A percentile compares a stretch with the other conserved stretches of the same genome.
Evolutionary conservation across 2,329 filamentous ascomycete genomes (phyloP).

Genomic region (Nothophoma quercina): DNA sequence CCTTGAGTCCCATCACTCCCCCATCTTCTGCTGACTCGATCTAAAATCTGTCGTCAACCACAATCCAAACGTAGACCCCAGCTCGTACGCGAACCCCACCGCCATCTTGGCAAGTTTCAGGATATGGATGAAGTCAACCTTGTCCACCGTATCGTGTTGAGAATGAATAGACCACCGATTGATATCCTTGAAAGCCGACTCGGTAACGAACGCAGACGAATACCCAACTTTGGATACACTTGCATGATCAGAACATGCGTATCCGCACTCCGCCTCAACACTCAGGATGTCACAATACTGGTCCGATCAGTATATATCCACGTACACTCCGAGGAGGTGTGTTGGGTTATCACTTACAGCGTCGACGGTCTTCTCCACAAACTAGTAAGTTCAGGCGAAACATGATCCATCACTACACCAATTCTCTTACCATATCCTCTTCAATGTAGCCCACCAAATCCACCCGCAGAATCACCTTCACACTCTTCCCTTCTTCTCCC

Average conservation of each 20-base stretch:
- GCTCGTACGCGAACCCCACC: conserved; percentile 79
- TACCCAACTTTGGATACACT: conserved; percentile 75
- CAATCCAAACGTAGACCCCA: conserved; percentile 68
- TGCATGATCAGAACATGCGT: conserved; percentile 79
- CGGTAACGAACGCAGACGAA: conserved; percentile 76
- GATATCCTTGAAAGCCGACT: conserved; percentile 67
- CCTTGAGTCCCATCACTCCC: too few relatives aligned
- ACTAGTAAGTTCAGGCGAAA: conserved; percentile 80
- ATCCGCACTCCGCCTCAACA: conserved; percentile 85
- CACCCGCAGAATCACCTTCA: conserved; percentile 96
- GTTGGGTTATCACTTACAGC: conserved; percentile 41
- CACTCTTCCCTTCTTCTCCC: conserved; percentile 71
- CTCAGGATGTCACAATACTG: conserved; percentile 86
- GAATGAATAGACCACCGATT: conserved; percentile 73
- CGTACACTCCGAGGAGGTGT: background rate
- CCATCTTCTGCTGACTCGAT: too few relatives aligned
- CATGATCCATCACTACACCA: conserved; percentile 89
- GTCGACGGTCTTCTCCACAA: conserved; percentile 86
- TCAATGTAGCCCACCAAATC: conserved; percentile 88
- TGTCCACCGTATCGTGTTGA: conserved; percentile 71
- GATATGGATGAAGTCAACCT: conserved; percentile 84
- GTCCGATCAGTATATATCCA: background rate
- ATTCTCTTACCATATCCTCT: conserved; percentile 81
- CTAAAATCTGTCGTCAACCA: too few relatives aligned
- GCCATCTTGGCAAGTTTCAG: conserved; percentile 85